Percentiles rank a stretch among this genome's conserved stretches.
phyloP scores from a whole-genome alignment of 441 rosid species.

The Syzygium malaccense region DNA sequence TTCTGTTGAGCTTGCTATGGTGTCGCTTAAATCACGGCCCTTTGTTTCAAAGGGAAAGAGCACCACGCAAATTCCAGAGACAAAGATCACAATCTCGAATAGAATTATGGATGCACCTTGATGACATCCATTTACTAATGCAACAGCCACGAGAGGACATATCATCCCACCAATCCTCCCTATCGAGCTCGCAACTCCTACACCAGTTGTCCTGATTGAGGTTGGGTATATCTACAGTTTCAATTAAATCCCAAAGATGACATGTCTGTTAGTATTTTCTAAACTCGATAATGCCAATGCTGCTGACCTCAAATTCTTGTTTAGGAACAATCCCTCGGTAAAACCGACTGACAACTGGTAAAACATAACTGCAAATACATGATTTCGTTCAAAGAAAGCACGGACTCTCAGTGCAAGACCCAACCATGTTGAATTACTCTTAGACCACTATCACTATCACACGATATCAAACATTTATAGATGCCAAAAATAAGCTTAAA shows the following conservation, averaged over 20 bases:
- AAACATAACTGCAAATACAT: neutral
- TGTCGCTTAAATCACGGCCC: slow-evolving; percentile 60
- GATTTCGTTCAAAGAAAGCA: neutral
- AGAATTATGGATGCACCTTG: slow-evolving; percentile 53
- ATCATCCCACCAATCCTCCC: slow-evolving; percentile 91
- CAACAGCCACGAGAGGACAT: slow-evolving; percentile 85
- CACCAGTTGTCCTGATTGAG: slow-evolving; percentile 76
- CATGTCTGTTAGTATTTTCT: neutral
- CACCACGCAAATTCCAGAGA: slow-evolving; percentile 55
- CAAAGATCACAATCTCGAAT: slow-evolving; percentile 47
- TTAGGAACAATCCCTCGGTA: neutral
- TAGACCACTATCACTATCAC: neutral
- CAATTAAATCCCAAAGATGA: neutral
- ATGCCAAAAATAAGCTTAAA: neutral
- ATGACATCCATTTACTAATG: slow-evolving; percentile 74
- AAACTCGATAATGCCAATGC: neutral
- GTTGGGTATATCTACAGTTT: slow-evolving; percentile 77
- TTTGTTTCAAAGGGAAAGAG: slow-evolving; percentile 78
- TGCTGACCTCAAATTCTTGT: neutral
- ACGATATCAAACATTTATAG: neutral
- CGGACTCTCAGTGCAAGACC: neutral
- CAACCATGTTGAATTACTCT: neutral
- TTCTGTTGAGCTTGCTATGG: slow-evolving; percentile 22
- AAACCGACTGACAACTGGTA: neutral
- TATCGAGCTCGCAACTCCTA: slow-evolving; percentile 76